A percentile compares a stretch with the other conserved stretches of the same genome.
Evolutionary conservation across 441 rosid species (phyloP).

Genomic region (Aquilaria agallochum): DNA sequence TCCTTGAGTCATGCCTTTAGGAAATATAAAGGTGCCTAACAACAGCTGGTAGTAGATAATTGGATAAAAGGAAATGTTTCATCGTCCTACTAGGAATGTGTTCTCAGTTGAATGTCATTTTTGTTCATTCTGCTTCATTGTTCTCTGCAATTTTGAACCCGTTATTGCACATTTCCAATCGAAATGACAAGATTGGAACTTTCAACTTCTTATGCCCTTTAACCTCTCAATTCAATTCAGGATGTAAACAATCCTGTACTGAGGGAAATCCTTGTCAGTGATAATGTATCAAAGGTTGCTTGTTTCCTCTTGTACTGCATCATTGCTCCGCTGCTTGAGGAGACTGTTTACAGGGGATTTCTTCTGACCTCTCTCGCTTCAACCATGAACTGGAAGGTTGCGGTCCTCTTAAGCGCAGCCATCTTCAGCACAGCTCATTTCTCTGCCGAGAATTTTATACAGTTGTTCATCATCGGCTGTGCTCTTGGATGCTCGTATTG

Average conservation of each 20-base stretch:
- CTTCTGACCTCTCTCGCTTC: constrained; percentile 62
- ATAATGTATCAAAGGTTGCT: constrained; percentile 42
- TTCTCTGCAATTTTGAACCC: constrained; percentile 1
- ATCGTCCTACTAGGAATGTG: not conserved
- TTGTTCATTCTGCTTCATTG: constrained; percentile 7
- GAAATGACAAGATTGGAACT: too few relatives aligned
- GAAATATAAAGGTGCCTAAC: too few relatives aligned
- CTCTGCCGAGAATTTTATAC: constrained; percentile 54
- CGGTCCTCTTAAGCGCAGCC: constrained; percentile 52
- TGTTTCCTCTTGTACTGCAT: constrained; percentile 54
- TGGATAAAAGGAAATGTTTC: too few relatives aligned
- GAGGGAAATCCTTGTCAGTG: constrained; percentile 55
- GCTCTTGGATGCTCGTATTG: constrained; percentile 64
- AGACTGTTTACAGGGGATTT: constrained; percentile 77
- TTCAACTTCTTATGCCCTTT: not conserved
- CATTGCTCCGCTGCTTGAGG: constrained; percentile 70
- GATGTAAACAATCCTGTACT: constrained; percentile 39
- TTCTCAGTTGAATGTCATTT: not conserved
- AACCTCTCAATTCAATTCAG: constrained; percentile 27
- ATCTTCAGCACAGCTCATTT: constrained; percentile 77
- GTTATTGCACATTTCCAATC: too few relatives aligned
- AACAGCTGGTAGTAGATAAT: too few relatives aligned
- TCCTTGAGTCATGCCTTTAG: too few relatives aligned
- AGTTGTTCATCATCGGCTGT: constrained; percentile 60
- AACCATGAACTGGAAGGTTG: constrained; percentile 58